Conservation (phyloP, 495 filamentous ascomycete species). For the Trichoderma asperelloides region DNA sequence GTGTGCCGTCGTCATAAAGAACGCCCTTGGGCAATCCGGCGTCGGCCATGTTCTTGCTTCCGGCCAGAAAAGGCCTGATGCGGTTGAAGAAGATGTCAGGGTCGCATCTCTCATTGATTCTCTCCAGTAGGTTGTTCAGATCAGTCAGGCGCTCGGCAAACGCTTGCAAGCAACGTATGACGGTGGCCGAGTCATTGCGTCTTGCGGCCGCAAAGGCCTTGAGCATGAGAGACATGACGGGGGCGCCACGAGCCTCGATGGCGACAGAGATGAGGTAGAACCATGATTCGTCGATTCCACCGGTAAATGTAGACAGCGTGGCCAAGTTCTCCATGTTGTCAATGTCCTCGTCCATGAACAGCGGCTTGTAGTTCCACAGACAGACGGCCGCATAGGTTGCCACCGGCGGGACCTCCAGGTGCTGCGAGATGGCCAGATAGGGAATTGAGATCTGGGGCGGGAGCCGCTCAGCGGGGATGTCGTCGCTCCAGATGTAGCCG, state of each 20-base stretch:
- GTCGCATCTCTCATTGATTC: slow-evolving; percentile 93
- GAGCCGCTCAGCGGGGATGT: slow-evolving; percentile 70
- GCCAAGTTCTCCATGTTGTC: slow-evolving; percentile 78
- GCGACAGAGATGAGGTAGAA: slow-evolving; percentile 94
- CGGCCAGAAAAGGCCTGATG: slow-evolving; percentile 89
- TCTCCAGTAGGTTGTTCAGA: slow-evolving; percentile 59
- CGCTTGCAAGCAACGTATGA: slow-evolving; percentile 61
- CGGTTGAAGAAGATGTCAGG: slow-evolving; percentile 89
- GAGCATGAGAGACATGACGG: slow-evolving; percentile 83
- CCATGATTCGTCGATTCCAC: slow-evolving; percentile 93
- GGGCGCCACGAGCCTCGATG: slow-evolving; percentile 86
- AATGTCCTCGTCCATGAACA: slow-evolving; percentile 71
- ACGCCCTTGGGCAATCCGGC: slow-evolving; percentile 83
- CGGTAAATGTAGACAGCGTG: slow-evolving; percentile 85
- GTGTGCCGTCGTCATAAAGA: slow-evolving; percentile 70
- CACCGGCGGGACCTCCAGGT: slow-evolving; percentile 83
- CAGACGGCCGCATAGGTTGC: slow-evolving; percentile 88
- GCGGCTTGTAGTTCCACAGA: slow-evolving; percentile 92
- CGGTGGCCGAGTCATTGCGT: slow-evolving; percentile 54
- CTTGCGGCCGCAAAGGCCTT: slow-evolving; percentile 78
- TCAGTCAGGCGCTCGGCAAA: slow-evolving; percentile 87
- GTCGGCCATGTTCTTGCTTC: slow-evolving; percentile 93
- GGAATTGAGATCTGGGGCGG: slow-evolving; percentile 80
- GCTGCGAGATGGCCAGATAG: slow-evolving; percentile 64
- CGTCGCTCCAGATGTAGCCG: slow-evolving; percentile 91